Base-by-base conservation (phyloP, 495 filamentous ascomycete genomes). In the Penicillium salamii region DNA sequence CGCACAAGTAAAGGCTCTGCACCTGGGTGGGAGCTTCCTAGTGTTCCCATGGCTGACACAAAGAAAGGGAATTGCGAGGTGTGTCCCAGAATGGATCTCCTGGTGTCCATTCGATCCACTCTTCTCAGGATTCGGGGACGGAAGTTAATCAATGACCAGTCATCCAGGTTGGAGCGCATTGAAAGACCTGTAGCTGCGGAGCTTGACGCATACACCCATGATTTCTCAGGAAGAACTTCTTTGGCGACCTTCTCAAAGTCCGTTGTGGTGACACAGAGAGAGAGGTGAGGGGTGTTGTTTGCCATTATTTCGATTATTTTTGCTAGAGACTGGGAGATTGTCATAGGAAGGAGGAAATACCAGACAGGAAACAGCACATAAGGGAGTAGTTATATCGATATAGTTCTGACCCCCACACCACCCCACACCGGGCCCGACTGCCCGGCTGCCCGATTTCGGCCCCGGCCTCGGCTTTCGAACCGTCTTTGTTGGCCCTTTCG, bases 101-200 rank as follows among this genome's bases (percentile, higher is more conserved):
- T 46, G 17, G 57, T 55, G 32, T 59, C 43, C 44, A 59, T 26
- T n/a, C 45, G 36, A 19, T 44, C 52, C 13, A 59, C 53, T 17
- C 43, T 59, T 29, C 54, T 50, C 54, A 60, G 46, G 9, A 60
- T 54, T 2, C 57, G 57, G 13, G 57, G 57, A 1, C 57, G 53
- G 20, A 60, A 60, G 23, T 57, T 60, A 46, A 60, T 54, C 23
- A 48, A 37, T 36, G 57, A 57, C 57, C 57, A 60, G 39, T 60
- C 57, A 21, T 60, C 53, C 7, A 60, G 28, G 26, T 60, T 60
- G n/a, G 50, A 34, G 12, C 41, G 33, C 37, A 57, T 36, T 20
- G 57, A 60, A 3, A 48, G 32, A 15, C 57, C 57, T 8, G 57
- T 48, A 11, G 50, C 24, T 31, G 57, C 57, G 14, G 53, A 57